Percentiles rank a stretch among this genome's conserved stretches.
Conservation (phyloP, 495 filamentous ascomycete species). For the Bathelium albidoporum region DNA sequence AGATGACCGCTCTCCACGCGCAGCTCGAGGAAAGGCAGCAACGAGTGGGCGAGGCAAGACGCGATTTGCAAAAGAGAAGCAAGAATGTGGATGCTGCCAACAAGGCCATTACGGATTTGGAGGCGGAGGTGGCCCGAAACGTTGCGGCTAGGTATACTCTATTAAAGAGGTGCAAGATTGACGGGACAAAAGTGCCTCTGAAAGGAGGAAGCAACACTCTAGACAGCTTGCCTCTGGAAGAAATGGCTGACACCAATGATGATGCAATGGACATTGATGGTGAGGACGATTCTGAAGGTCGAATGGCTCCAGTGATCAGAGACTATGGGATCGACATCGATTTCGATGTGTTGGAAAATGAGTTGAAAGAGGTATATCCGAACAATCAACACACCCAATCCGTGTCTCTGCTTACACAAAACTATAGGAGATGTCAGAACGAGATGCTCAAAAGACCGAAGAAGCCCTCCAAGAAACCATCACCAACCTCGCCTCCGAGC, state of each 20-base stretch:
- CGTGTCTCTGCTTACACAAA: background rate
- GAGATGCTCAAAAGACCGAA: constrained; percentile 36
- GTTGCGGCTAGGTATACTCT: constrained; percentile 72
- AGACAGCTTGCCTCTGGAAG: constrained; percentile 78
- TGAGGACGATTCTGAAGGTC: constrained; percentile 3
- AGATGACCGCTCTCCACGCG: constrained; percentile 56
- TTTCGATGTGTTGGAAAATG: constrained; percentile 77
- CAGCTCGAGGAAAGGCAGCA: constrained; percentile 57
- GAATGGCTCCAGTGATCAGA: constrained; percentile 45
- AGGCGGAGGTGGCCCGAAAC: constrained; percentile 73
- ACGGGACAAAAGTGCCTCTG: constrained; percentile 82
- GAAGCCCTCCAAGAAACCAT: constrained; percentile 74
- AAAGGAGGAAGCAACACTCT: constrained; percentile 59
- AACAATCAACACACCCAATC: background rate
- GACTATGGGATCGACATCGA: constrained; percentile 91
- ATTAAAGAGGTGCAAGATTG: constrained; percentile 81
- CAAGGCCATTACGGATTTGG: constrained; percentile 65
- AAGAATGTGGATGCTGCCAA: constrained; percentile 70
- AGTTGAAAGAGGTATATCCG: constrained; percentile 60
- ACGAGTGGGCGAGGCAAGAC: constrained; percentile 67
- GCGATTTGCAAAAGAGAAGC: constrained; percentile 73
- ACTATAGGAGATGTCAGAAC: constrained; percentile 14
- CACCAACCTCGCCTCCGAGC: constrained; percentile 56
- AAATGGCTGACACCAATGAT: constrained; percentile 45
- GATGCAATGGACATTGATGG: constrained; percentile 25